These are phyloP conservation scores for Globisporangium canariense DNA, from an alignment of 352 stramenopile genomes.

Conservation along the genomic window DNA sequence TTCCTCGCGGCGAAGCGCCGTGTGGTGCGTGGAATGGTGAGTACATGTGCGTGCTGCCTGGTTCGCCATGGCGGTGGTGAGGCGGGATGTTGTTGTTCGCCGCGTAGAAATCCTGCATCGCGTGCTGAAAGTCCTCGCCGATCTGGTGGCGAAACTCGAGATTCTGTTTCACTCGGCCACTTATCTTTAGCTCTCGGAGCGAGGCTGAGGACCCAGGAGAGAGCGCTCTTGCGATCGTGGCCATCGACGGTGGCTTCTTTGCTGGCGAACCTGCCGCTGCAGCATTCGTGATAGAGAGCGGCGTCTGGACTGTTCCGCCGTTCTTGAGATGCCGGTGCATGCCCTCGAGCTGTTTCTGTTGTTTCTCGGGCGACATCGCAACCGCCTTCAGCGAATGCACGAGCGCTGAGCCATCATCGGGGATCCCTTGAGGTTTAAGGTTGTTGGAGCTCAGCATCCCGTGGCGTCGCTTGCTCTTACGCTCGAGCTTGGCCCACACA, in stretches of 20 bases:
- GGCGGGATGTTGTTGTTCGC: constrained; percentile 8
- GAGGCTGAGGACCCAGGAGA: constrained; percentile 2
- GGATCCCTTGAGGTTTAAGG: neutral
- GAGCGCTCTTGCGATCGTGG: constrained; percentile 4
- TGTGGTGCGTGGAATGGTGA: neutral
- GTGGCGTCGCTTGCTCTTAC: constrained; percentile 43
- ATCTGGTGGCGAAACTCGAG: constrained; percentile 40
- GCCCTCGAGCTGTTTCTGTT: constrained; percentile 41
- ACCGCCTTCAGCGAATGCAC: constrained; percentile 9
- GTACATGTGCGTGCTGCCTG: neutral
- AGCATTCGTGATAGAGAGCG: constrained; percentile 19
- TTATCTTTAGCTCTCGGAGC: neutral
- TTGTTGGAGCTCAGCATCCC: constrained; percentile 25
- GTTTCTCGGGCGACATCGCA: constrained; percentile 10
- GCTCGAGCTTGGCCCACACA: constrained; percentile 64
- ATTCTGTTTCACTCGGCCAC: constrained; percentile 23
- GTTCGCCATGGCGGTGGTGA: neutral
- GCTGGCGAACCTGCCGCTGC: neutral
- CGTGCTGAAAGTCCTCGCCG: constrained; percentile 48
- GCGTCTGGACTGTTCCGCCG: constrained; percentile 40
- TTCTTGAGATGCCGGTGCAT: constrained; percentile 66
- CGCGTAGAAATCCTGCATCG: constrained; percentile 61
- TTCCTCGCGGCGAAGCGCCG: neutral
- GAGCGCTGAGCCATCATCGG: constrained; percentile 11
- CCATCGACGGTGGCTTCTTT: constrained; percentile 10